Percentiles rank a stretch among this genome's conserved stretches.
phyloP scores from a whole-genome alignment of 768 basidiomycete species.

The Boletus insuetus region DNA sequence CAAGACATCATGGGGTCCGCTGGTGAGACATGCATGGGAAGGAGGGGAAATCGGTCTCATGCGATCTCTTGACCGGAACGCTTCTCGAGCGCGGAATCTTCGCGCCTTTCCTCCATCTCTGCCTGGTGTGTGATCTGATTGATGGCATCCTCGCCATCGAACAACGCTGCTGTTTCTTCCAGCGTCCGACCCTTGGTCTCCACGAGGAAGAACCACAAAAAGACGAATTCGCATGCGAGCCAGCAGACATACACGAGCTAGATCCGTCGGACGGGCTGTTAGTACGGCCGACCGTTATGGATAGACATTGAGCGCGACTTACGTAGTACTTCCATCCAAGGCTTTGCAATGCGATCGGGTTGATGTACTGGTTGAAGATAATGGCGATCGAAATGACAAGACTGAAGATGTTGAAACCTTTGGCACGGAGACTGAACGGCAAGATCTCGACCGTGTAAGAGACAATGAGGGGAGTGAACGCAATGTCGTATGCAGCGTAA shows the following conservation, averaged over 20 bases:
- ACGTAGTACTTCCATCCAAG: conserved; percentile 79
- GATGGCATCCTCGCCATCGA: conserved; percentile 65
- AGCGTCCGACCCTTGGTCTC: conserved; percentile 74
- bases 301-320: conserved; percentile 14
- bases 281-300: not conserved
- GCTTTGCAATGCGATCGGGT: conserved; percentile 68
- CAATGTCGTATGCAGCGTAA: conserved; percentile 76
- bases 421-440: conserved; percentile 79
- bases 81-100: conserved; percentile 22
- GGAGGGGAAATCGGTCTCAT: not conserved
- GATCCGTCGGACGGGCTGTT: not conserved
- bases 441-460: conserved; percentile 89
- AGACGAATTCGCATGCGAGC: conserved; percentile 64
- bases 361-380: conserved; percentile 88
- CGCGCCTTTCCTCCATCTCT: conserved; percentile 15
- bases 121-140: conserved; percentile 32
- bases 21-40: not conserved
- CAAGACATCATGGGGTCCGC: not conserved
- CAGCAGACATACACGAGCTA: conserved; percentile 70
- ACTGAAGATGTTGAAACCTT: conserved; percentile 81
- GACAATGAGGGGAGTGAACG: conserved; percentile 84
- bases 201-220: conserved; percentile 63
- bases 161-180: conserved; percentile 79
- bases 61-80: conserved; percentile 4
- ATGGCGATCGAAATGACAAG: conserved; percentile 75